Conservation (phyloP, 768 basidiomycete species). For the Dacryopinax primogenitus region DNA sequence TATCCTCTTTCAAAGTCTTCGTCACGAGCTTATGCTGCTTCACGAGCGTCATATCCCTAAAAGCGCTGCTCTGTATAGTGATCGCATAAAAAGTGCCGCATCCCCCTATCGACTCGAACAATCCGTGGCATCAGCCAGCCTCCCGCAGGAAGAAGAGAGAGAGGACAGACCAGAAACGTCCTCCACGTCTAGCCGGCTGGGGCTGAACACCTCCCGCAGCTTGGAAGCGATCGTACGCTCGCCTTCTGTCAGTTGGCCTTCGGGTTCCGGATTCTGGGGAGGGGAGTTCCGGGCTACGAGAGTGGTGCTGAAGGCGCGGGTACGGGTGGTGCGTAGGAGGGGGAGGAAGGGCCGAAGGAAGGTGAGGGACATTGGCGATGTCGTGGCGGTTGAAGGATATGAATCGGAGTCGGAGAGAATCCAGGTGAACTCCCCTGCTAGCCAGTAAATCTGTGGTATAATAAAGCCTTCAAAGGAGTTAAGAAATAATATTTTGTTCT, state of each 20-base stretch:
- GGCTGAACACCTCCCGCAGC: constrained; percentile 59
- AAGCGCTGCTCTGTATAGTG: constrained; percentile 66
- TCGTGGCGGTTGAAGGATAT: no score
- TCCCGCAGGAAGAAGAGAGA: background rate
- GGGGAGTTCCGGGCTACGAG: no score
- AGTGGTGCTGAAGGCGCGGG: no score
- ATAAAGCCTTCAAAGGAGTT: no score
- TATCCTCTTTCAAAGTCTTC: constrained; percentile 72
- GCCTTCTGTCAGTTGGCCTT: constrained; percentile 33
- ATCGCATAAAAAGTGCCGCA: constrained; percentile 98
- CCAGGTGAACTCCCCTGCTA: no score
- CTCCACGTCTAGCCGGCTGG: constrained; percentile 70
- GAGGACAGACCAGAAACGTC: constrained; percentile 74
- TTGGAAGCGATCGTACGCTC: constrained; percentile 61
- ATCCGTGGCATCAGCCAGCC: background rate
- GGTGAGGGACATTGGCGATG: no score
- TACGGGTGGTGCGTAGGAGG: no score
- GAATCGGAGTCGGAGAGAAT: no score
- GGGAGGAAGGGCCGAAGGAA: no score
- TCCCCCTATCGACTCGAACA: constrained; percentile 45
- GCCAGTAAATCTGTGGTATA: no score
- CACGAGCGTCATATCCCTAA: constrained; percentile 72
- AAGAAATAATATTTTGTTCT: no score
- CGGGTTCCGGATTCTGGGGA: no score
- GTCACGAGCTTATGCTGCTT: constrained; percentile 93